Base-by-base conservation (phyloP, 2,329 filamentous ascomycete genomes). In the Colletotrichum lini region DNA sequence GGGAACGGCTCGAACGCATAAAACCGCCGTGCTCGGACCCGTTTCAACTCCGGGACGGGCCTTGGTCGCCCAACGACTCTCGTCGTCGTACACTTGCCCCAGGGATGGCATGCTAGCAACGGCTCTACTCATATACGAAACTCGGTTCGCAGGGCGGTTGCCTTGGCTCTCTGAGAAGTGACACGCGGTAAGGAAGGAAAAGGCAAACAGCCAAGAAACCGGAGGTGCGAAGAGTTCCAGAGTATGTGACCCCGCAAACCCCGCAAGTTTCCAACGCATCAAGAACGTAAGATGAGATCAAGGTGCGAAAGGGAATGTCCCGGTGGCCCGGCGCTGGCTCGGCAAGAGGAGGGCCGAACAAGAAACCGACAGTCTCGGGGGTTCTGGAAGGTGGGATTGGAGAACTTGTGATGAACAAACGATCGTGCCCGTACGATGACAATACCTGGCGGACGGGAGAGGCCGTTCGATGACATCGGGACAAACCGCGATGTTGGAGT, bases 241-340 rank as follows among this genome's bases (percentile, higher is more conserved):
- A 38, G 35, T 23, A 23, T 45, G 62, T 47, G 59, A 65, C 61
- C 67, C 67, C 67, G 61, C 61, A 65, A 70, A 66, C 63, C 67
- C 67, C 67, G 56, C 67, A 70, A 30, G 62, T 50, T 70, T 67
- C 42, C 49, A 61, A 65, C 49, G 18, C 56, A 40, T 21, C 16
- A 12, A 26, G 67, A 64, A 2, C 9, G n/a, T 23, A 26, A 49
- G 49, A 66, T 65, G 53, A 49, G 67, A 45, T 56, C 56, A 23
- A 44, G 16, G 54, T 49, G 52, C 64, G 2, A 42, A 40, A 42
- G n/a, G 45, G 38, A 21, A 5, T 38, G 2, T 35, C 35, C 42
- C 67, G 49, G 62, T 23, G 23, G 21, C 26, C 38, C 67, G 67
- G 42, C 12, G 35, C 4, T 44, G 16, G 59, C 62, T 70, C 67